Conservation (phyloP, 192 early-diverging fungal species). For the Entomortierella chlamydospora region DNA sequence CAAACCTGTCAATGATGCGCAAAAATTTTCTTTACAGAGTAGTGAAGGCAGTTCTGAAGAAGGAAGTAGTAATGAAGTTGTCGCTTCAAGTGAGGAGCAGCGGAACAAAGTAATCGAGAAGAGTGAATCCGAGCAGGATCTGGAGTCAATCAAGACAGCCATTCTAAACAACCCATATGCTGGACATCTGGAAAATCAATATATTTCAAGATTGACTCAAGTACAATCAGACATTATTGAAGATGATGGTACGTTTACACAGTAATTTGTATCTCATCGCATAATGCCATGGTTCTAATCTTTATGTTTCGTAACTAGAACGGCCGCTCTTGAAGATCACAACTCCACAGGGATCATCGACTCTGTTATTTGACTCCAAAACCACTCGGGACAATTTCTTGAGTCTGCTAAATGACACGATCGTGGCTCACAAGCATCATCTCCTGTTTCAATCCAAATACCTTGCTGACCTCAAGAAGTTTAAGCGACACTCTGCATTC, state of each 20-base stretch:
- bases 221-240: constrained; percentile 39
- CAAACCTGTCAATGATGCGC: background rate
- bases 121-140: background rate
- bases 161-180: constrained; percentile 29
- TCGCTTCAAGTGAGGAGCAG: too few species aligned
- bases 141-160: background rate
- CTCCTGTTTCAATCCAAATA: constrained; percentile 52
- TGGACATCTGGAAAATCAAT: constrained; percentile 42
- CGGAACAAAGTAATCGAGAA: background rate
- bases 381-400: constrained; percentile 18
- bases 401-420: constrained; percentile 24
- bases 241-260: constrained; percentile 16
- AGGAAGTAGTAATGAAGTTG: too few species aligned
- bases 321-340: constrained; percentile 28
- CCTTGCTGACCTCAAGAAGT: constrained; percentile 48
- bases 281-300: background rate
- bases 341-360: constrained; percentile 15
- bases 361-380: constrained; percentile 26
- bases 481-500: constrained; percentile 50
- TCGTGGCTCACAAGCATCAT: constrained; percentile 38
- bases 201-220: constrained; percentile 37
- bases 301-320: constrained; percentile 5
- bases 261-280: background rate
- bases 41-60: background rate
- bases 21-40: background rate